phyloP scores from a whole-genome alignment of 371 early-diverging fungal genomes.

The Mucor velutinosus region DNA sequence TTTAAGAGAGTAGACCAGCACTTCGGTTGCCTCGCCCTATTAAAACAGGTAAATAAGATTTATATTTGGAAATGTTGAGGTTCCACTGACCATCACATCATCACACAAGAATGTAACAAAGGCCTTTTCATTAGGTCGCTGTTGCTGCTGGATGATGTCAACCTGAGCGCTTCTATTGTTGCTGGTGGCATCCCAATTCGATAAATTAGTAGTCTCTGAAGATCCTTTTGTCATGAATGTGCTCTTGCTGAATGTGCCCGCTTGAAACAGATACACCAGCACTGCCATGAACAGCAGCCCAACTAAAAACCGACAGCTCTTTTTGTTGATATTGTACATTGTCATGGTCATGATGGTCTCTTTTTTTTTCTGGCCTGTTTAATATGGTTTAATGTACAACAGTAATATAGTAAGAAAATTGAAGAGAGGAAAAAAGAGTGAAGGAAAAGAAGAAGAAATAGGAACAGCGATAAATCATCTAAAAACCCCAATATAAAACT shows the following conservation, averaged over 20 bases:
- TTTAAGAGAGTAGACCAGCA: constrained; percentile 32
- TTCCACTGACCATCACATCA: constrained; percentile 35
- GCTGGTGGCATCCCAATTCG: neutral
- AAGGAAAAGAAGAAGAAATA: neutral
- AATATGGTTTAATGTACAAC: neutral
- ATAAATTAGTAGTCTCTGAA: neutral
- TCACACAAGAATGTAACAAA: constrained; percentile 44
- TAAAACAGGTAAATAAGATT: neutral
- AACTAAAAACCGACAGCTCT: neutral
- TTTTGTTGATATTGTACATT: constrained; percentile 18
- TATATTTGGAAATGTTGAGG: neutral
- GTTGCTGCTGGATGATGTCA: neutral
- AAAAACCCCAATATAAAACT: neutral
- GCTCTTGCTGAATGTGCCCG: neutral
- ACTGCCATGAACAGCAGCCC: neutral
- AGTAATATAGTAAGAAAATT: neutral
- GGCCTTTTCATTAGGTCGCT: constrained; percentile 12
- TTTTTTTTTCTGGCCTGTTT: neutral
- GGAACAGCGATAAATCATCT: neutral
- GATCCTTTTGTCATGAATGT: neutral
- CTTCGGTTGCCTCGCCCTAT: constrained; percentile 36
- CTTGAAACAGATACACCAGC: neutral
- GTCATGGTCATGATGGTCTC: neutral
- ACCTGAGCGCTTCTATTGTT: neutral
- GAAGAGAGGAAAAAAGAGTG: neutral